Evolutionary conservation across 2,329 filamentous ascomycete species (phyloP).

Genomic region (Epichloe baconii): DNA sequence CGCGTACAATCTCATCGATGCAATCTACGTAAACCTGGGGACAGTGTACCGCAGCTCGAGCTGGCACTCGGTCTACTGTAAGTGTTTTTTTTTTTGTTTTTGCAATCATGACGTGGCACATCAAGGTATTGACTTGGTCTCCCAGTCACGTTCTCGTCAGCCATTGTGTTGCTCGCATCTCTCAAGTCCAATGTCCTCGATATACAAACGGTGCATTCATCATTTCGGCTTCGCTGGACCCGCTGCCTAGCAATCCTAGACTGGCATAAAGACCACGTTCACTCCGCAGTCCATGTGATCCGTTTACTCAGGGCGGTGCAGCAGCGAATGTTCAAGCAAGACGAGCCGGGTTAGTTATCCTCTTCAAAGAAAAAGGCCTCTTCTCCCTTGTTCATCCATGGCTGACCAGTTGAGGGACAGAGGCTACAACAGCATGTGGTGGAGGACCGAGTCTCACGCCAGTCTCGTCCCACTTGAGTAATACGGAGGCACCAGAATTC

Average conservation of each 20-base stretch:
- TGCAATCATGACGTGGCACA: not conserved
- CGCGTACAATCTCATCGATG: conserved; percentile 1
- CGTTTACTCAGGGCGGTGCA: not conserved
- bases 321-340: conserved; percentile 1
- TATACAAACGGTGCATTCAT: not conserved
- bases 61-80: conserved; percentile 4
- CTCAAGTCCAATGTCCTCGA: not conserved
- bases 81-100: not conserved
- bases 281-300: not conserved
- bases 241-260: not conserved
- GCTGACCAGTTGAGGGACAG: not conserved
- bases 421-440: not conserved
- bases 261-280: not conserved
- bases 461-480: not conserved
- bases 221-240: conserved; percentile 1
- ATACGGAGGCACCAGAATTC: not conserved
- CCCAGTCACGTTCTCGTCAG: conserved; percentile 1
- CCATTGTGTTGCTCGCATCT: not conserved
- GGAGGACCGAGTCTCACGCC: not conserved
- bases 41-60: conserved; percentile 1
- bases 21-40: not conserved
- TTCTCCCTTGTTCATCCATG: not conserved
- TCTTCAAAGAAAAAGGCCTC: not conserved
- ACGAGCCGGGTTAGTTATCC: not conserved
- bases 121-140: not conserved